Evolutionary conservation across 495 filamentous ascomycete species (phyloP).

Genomic region (Cetradonia linearis): DNA sequence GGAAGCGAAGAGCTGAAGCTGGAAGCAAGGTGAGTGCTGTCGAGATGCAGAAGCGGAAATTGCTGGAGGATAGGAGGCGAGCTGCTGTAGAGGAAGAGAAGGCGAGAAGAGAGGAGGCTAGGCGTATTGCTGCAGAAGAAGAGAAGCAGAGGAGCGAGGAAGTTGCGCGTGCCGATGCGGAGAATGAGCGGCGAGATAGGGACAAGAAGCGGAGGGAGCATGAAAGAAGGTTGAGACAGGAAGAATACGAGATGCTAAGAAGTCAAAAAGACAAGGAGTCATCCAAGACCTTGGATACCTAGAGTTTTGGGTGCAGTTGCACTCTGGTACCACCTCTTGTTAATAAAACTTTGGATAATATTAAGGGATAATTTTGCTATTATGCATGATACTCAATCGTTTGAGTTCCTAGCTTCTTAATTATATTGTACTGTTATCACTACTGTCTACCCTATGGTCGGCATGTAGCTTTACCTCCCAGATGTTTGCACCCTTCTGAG

Average conservation of each 20-base stretch:
- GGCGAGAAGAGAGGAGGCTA: neutral
- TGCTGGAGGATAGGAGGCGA: neutral
- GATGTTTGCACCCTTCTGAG: no score
- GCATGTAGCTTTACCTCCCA: no score
- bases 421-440: no score
- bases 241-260: constrained; percentile 1
- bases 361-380: neutral
- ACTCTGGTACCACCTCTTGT: neutral
- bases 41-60: neutral
- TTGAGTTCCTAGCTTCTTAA: neutral
- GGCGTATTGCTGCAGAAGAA: neutral
- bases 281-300: neutral
- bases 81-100: neutral
- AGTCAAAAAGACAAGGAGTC: neutral
- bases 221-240: constrained; percentile 28
- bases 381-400: neutral
- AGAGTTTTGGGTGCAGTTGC: neutral
- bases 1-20: constrained; percentile 22
- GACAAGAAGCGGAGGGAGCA: constrained; percentile 33
- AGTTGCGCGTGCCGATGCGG: constrained; percentile 27
- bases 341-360: neutral
- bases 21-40: neutral
- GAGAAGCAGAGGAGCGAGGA: constrained; percentile 5
- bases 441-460: no score
- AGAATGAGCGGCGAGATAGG: constrained; percentile 33